Conservation (phyloP, 139 green algal genomes). For the Ettlia oleoabundans region DNA sequence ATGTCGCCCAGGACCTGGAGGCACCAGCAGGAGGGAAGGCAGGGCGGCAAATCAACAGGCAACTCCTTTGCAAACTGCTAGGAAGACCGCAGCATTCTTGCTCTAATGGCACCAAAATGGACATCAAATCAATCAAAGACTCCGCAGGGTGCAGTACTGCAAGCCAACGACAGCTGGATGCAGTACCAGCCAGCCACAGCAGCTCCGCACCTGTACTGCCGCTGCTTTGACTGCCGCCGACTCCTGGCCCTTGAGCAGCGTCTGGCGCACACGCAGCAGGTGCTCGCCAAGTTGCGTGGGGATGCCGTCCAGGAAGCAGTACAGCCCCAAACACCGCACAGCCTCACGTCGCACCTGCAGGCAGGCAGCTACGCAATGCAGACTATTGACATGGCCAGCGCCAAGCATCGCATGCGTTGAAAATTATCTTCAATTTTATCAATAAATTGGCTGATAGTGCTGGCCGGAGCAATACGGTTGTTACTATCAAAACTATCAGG, state of each 20-base stretch:
- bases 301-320: constrained; percentile 51
- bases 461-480: no score
- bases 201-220: constrained; percentile 9
- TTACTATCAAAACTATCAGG: no score
- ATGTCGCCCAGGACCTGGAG: constrained; percentile 45
- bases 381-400: no score
- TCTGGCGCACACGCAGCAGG: constrained; percentile 21
- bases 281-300: neutral
- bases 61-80: no score
- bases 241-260: constrained; percentile 17
- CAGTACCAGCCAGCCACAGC: neutral
- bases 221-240: constrained; percentile 5
- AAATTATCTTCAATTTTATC: no score
- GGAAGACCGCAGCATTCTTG: no score
- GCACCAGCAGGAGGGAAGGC: neutral
- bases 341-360: constrained; percentile 45
- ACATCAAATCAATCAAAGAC: no score
- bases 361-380: neutral
- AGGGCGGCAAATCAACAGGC: neutral
- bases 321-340: constrained; percentile 56
- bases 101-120: no score
- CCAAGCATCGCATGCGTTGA: no score
- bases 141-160: neutral
- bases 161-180: constrained; percentile 2
- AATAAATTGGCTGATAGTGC: no score